Base-by-base conservation (phyloP, 2,329 filamentous ascomycete genomes). In the Didymella glomerata region DNA sequence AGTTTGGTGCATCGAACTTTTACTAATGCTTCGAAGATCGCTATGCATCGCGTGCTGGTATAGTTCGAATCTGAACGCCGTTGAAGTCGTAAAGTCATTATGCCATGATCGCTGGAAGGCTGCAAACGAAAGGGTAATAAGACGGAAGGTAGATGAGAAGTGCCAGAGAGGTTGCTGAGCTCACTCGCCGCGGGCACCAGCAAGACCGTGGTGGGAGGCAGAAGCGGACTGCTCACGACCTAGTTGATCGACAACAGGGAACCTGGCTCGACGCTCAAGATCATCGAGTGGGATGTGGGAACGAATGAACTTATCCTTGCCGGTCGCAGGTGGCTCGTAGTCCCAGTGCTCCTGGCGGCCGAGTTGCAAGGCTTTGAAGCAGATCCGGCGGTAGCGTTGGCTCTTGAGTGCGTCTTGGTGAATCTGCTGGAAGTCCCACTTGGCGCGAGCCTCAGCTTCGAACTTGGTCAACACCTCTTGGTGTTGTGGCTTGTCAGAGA, bases 341-440 rank as follows among this genome's bases (percentile, higher is more conserved):
- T 97, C 93, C 93, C 93, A 97, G 73, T 88, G 86, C 38, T 90
- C 90, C 50, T 68, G 67, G 16, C 67, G 69, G 28, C 70, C 93
- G 76, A 88, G 79, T 74, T 87, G 90, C 64, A 97, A 82, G 0
- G 93, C 91, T 40, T 85, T 86, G 88, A 92, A 96, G 25, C 92
- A 90, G 9, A 96, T 79, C 49, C 89, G 85, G 14, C 93, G 86
- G 71, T 89, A 88, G 41, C 93, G 88, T 81, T 97, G 93, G 44
- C 90, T 93, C 38, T 83, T 79, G 9, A 96, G 77, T 1, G 95
- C 92, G 52, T 91, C 84, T 53, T 86, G 78, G 5, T 90, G 93
- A 69, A 97, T 94, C 62, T 82, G 80, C 41, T 89, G 83, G 74
- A 97, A 90, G 73, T 97, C 86, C 93, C 93, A 97, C 67, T 89